phyloP scores from a whole-genome alignment of 129 eudicot genomes.

The Pseudognaphalium luteoalbum region DNA sequence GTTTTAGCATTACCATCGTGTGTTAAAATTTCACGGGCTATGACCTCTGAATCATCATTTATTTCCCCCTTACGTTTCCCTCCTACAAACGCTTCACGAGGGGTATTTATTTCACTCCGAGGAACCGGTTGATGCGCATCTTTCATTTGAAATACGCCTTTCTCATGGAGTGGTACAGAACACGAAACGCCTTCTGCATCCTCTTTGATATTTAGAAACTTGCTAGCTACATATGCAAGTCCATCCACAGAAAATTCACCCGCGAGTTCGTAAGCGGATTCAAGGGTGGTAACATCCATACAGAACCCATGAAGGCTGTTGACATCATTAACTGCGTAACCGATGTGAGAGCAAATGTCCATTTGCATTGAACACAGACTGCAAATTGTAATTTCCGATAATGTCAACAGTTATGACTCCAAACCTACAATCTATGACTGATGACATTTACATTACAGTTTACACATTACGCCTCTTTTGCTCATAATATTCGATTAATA shows the following conservation, averaged over 20 bases:
- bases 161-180: constrained; percentile 21
- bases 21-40: constrained; percentile 20
- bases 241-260: constrained; percentile 42
- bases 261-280: constrained; percentile 13
- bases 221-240: constrained; percentile 40
- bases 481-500: no score
- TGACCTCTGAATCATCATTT: constrained; percentile 11
- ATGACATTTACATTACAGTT: no score
- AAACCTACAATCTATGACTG: neutral
- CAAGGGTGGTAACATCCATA: constrained; percentile 31
- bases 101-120: constrained; percentile 9
- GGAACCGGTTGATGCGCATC: constrained; percentile 12
- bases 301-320: constrained; percentile 33
- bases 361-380: constrained; percentile 32
- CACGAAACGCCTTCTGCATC: constrained; percentile 20
- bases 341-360: constrained; percentile 49
- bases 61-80: neutral
- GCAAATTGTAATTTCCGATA: neutral
- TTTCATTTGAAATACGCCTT: constrained; percentile 31
- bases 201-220: constrained; percentile 42
- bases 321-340: constrained; percentile 35
- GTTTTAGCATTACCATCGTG: constrained; percentile 25
- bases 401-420: neutral
- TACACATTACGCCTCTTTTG: no score
- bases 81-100: neutral